Conservation (phyloP, 1,284 basidiomycete species). For the Mrakiaceae sp. region DNA sequence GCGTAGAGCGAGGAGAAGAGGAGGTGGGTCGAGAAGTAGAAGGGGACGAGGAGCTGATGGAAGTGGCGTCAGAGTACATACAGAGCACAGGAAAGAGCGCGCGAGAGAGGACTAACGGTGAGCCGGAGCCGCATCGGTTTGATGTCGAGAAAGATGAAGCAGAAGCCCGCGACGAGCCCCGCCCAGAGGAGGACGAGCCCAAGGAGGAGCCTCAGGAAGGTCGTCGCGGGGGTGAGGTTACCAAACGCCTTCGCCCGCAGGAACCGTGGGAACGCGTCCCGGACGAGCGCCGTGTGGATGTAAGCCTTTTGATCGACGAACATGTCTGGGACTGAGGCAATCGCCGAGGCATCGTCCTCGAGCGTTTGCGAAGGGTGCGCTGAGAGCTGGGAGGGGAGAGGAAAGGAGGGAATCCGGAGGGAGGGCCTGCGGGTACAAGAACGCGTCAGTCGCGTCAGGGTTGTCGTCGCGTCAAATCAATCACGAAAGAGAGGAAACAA, state of each 20-base stretch:
- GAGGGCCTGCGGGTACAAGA: slow-evolving; percentile 22
- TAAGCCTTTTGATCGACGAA: slow-evolving; percentile 97
- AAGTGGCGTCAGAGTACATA: not conserved
- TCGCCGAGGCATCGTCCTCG: slow-evolving; percentile 55
- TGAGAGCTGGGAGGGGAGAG: slow-evolving; percentile 52
- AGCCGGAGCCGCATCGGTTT: slow-evolving; percentile 79
- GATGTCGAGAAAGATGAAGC: slow-evolving; percentile 85
- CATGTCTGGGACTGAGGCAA: slow-evolving; percentile 87
- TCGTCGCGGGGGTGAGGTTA: slow-evolving; percentile 82
- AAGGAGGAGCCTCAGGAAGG: slow-evolving; percentile 67
- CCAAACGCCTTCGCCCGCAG: slow-evolving; percentile 91
- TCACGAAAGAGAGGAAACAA: not conserved
- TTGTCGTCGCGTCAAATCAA: not conserved
- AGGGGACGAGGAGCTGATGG: slow-evolving; percentile 78
- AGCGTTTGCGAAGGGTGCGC: slow-evolving; percentile 39
- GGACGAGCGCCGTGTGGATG: slow-evolving; percentile 92
- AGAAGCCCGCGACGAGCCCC: slow-evolving; percentile 76
- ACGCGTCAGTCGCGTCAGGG: not conserved
- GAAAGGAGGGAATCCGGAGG: slow-evolving; percentile 35
- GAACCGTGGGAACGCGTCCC: slow-evolving; percentile 95
- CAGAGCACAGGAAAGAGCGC: not conserved
- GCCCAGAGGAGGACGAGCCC: slow-evolving; percentile 87
- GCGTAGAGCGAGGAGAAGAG: slow-evolving; percentile 92
- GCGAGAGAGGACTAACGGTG: slow-evolving; percentile 56
- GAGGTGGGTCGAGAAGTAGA: slow-evolving; percentile 77